These are phyloP conservation scores for Geranium rotundifolium DNA, from an alignment of 345 rosid genomes.

Conservation along the genomic window DNA sequence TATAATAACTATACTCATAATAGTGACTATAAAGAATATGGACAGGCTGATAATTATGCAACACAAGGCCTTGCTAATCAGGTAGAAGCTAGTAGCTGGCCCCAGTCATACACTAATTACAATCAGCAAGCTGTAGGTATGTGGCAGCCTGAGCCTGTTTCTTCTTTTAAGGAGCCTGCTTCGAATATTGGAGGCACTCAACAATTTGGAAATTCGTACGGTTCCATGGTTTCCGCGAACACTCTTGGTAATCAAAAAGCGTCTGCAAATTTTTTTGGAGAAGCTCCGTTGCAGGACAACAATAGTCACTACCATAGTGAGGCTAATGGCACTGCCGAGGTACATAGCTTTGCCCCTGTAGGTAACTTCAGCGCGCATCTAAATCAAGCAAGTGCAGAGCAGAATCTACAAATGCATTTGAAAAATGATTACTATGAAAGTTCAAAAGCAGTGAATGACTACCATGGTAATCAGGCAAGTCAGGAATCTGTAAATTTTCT, in stretches of 20 bases:
- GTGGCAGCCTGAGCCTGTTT: constrained; percentile 40
- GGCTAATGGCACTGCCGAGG: constrained; percentile 40
- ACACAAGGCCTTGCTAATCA: constrained; percentile 29
- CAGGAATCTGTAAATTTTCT: constrained; percentile 30
- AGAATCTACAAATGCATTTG: constrained; percentile 34
- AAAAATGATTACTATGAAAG: constrained; percentile 37
- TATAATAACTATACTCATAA: constrained; percentile 21
- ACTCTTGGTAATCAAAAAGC: constrained; percentile 23
- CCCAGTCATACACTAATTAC: constrained; percentile 33
- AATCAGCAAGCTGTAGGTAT: constrained; percentile 23
- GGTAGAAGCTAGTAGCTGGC: constrained; percentile 40
- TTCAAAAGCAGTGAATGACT: too few relatives aligned
- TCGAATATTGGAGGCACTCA: constrained; percentile 37
- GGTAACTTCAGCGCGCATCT: constrained; percentile 23
- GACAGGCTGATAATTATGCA: constrained; percentile 27
- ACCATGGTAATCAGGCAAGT: not conserved
- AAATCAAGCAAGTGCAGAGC: constrained; percentile 34
- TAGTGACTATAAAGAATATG: constrained; percentile 21
- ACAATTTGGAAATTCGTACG: constrained; percentile 32
- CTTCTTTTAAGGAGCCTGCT: constrained; percentile 19
- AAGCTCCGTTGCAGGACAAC: constrained; percentile 22
- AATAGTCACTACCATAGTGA: constrained; percentile 25
- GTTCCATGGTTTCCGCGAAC: constrained; percentile 28
- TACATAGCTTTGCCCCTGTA: constrained; percentile 29
- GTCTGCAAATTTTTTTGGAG: constrained; percentile 14